Evolutionary conservation across 2,329 filamentous ascomycete species (phyloP).

Genomic region (Acephala macrosclerotiorum): DNA sequence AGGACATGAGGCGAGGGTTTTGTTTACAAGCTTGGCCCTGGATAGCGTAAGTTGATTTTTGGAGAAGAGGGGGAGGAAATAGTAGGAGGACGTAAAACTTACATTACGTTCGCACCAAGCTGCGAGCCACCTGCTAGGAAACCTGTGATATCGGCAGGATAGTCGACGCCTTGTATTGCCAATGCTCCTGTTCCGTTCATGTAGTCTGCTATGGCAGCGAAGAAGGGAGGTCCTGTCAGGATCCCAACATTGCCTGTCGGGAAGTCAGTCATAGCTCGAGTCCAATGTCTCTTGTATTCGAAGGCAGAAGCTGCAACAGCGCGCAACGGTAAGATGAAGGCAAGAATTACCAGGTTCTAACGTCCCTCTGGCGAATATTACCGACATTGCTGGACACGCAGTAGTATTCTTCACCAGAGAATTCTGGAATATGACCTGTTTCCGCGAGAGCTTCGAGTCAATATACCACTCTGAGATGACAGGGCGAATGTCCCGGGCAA

Average conservation of each 20-base stretch:
- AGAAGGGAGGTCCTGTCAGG: constrained; percentile 39
- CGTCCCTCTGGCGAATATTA: constrained; percentile 40
- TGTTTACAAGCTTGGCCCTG: constrained; percentile 35
- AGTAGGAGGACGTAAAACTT: background rate
- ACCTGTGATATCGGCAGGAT: constrained; percentile 54
- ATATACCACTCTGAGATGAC: too few species aligned
- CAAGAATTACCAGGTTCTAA: constrained; percentile 35
- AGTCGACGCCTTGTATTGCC: constrained; percentile 61
- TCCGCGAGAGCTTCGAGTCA: too few species aligned
- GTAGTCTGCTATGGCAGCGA: constrained; percentile 37
- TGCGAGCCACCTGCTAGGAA: constrained; percentile 55
- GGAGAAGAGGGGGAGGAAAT: background rate
- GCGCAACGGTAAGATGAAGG: background rate
- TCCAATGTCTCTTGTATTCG: too few species aligned
- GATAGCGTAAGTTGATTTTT: background rate
- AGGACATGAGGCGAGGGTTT: constrained; percentile 34
- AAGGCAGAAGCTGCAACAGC: too few species aligned
- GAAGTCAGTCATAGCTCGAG: background rate
- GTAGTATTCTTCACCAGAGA: constrained; percentile 29
- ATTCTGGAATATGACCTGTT: constrained; percentile 34
- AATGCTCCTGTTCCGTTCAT: constrained; percentile 53
- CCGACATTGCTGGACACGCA: constrained; percentile 37
- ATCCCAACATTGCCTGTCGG: constrained; percentile 40
- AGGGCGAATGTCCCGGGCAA: too few species aligned
- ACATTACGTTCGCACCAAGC: constrained; percentile 53